Conservation (phyloP, 495 filamentous ascomycete species). For the Bryoglossum gracile region DNA sequence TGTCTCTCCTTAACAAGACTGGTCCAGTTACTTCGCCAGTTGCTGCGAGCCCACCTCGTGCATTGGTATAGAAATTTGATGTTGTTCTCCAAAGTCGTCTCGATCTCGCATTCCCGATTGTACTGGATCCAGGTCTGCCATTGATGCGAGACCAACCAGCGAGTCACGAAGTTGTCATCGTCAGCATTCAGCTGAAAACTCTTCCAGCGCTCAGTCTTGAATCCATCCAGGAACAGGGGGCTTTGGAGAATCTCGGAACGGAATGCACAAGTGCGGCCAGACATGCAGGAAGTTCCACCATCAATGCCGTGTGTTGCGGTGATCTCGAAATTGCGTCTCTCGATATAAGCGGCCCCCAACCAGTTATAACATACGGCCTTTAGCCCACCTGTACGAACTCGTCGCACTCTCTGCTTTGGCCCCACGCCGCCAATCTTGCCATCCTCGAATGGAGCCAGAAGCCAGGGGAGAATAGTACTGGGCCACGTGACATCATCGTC, state of each 20-base stretch:
- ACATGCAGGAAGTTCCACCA: slow-evolving; percentile 82
- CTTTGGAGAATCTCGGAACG: slow-evolving; percentile 73
- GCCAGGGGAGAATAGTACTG: slow-evolving; percentile 65
- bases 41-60: slow-evolving; percentile 72
- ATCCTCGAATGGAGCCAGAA: slow-evolving; percentile 79
- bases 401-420: slow-evolving; percentile 71
- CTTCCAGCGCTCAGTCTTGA: slow-evolving; percentile 66
- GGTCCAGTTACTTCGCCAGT: slow-evolving; percentile 75
- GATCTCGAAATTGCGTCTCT: slow-evolving; percentile 82
- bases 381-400: slow-evolving; percentile 49
- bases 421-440: slow-evolving; percentile 70
- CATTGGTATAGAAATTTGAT: slow-evolving; percentile 70
- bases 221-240: slow-evolving; percentile 62
- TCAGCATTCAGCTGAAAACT: slow-evolving; percentile 71
- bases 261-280: slow-evolving; percentile 78
- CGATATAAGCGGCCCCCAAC: slow-evolving; percentile 74
- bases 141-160: slow-evolving; percentile 67
- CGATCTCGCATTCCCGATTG: slow-evolving; percentile 61
- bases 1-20: slow-evolving; percentile 64
- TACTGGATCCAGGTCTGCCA: slow-evolving; percentile 78
- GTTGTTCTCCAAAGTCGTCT: slow-evolving; percentile 71
- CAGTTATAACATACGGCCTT: slow-evolving; percentile 61
- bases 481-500: slow-evolving; percentile 90
- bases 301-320: slow-evolving; percentile 80
- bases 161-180: slow-evolving; percentile 79